A percentile compares a stretch with the other conserved stretches of the same genome.
Conservation (phyloP, 208 protist genomes). For the Trypanosoma boissoni region DNA sequence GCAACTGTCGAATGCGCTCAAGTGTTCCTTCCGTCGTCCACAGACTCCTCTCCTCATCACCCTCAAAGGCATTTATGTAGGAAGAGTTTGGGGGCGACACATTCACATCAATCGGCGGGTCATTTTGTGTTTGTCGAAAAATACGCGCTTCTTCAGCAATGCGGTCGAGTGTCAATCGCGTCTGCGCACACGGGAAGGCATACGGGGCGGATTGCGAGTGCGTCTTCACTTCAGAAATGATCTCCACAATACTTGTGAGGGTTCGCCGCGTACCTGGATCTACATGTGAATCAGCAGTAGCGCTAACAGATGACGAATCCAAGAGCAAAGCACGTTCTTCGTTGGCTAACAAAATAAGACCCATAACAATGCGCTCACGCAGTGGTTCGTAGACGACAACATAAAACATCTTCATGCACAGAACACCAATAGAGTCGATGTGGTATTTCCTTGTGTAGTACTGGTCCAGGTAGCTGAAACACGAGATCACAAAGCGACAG, state of each 20-base stretch:
- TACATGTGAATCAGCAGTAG: not conserved
- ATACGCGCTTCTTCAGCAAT: not conserved
- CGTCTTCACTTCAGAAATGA: not conserved
- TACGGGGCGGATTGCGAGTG: too few relatives aligned
- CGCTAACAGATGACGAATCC: too few relatives aligned
- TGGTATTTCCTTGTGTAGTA: conserved; percentile 61
- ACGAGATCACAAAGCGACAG: conserved; percentile 62
- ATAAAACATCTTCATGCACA: conserved; percentile 84
- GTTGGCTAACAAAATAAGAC: conserved; percentile 31
- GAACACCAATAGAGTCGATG: conserved; percentile 62
- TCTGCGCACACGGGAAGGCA: too few relatives aligned
- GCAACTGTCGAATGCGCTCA: conserved; percentile 22
- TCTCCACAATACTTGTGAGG: not conserved
- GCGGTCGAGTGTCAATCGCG: conserved; percentile 19
- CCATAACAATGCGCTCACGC: conserved; percentile 29
- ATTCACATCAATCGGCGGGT: too few relatives aligned
- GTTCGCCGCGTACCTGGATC: not conserved
- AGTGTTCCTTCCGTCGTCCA: not conserved
- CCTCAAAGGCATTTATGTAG: not conserved
- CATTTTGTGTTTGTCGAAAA: too few relatives aligned
- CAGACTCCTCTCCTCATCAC: not conserved
- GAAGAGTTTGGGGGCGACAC: too few relatives aligned
- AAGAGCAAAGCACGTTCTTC: conserved; percentile 28
- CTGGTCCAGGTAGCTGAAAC: conserved; percentile 84
- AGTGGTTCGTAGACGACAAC: conserved; percentile 67